Base-by-base conservation (phyloP, 2,329 filamentous ascomycete genomes). In the Cytospora mali region DNA sequence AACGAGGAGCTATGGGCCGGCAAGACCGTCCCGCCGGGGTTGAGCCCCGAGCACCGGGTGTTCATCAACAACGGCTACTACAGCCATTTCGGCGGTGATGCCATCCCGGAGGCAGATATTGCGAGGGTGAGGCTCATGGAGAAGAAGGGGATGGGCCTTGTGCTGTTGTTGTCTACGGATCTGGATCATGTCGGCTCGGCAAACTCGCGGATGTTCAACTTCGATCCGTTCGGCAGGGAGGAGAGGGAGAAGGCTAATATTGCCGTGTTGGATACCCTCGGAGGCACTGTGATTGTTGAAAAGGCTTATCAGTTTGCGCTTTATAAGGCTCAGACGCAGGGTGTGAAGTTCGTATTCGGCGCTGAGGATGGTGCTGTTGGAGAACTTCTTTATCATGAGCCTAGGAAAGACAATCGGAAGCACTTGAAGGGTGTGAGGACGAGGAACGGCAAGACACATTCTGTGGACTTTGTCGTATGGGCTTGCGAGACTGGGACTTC, bases 231-330 rank as follows among this genome's bases (percentile, higher is more conserved):
- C 62, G 52, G 68, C 3, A 69, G 72, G 9, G 63, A 68, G 53
- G 53, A 68, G 62, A 67, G 69, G 27, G 69, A 70, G 6, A 67
- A 72, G 4, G 65, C 69, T 23, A 68, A 71, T 29, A 64, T 74
- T 4, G 80, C 77, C 0, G 73, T 81, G 0, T 70, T 83, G 0
- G 81, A 84, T 57, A 76, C 74, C 1, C 78, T 74, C 0, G 81
- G 78, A 16, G 81, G 81, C 4, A 74, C 79, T 28, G 75, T 75
- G 2, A 67, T 75, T 18, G 80, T 80, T 0, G 77, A 80, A 60
- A 80, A 79, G 61, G 78, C 79, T 0, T 83, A 80, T 61, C 71
- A 71, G 0, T 78, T 76, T 57, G 79, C 77, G 0, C 72, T 81
- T 0, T 73, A 81, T 68, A 76, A 79, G 28, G 78, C 78, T 0